Evolutionary conservation across 139 green algal species (phyloP).

Genomic region (Chlorella sp.): DNA sequence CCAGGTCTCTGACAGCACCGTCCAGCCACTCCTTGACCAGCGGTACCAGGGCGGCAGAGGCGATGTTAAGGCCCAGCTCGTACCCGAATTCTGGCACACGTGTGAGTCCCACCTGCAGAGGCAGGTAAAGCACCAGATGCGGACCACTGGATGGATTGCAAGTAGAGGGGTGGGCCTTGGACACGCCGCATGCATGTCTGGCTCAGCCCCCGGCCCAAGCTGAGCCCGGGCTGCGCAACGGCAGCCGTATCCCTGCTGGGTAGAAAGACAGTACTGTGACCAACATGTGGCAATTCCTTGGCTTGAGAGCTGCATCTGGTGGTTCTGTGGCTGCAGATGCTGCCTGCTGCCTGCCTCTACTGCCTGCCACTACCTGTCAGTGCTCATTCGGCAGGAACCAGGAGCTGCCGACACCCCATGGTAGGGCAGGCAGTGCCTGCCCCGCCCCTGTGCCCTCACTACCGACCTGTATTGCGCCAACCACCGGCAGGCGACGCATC

Average conservation of each 20-base stretch:
- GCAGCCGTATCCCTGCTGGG: background rate
- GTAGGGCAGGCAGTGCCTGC: background rate
- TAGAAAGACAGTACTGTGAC: no score
- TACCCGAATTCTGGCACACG: slow-evolving; percentile 9
- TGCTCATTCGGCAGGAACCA: no score
- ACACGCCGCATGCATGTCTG: background rate
- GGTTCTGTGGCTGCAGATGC: no score
- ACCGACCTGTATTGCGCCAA: background rate
- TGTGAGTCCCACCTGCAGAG: slow-evolving; percentile 8
- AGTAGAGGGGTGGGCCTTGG: no score
- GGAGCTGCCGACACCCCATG: background rate
- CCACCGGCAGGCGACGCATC: slow-evolving; percentile 10
- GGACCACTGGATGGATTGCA: background rate
- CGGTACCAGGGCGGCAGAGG: slow-evolving; percentile 7
- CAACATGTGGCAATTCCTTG: no score
- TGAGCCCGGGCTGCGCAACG: no score
- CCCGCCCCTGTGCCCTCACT: background rate
- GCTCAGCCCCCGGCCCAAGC: background rate
- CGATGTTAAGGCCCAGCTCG: background rate
- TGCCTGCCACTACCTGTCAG: background rate
- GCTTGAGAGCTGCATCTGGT: no score
- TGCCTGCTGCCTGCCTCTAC: background rate
- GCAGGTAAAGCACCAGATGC: background rate
- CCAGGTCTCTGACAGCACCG: slow-evolving; percentile 3
- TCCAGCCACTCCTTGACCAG: slow-evolving; percentile 1